Evolutionary conservation across 371 early-diverging fungal species (phyloP).

Genomic region (Lichtheimia hyalospora): DNA sequence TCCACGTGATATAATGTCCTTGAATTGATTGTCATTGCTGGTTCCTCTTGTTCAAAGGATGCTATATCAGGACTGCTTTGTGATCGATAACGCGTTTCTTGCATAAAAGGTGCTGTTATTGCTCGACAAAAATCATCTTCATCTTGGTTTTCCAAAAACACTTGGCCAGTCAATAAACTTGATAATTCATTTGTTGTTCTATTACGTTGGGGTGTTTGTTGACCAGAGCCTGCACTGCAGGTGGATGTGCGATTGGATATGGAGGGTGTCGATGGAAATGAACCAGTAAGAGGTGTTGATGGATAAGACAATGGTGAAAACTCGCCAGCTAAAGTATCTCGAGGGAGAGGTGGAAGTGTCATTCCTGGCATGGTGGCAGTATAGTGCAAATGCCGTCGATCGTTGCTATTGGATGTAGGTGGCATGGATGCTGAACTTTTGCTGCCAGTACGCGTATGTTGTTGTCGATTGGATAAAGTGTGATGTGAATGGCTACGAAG

Average conservation of each 20-base stretch:
- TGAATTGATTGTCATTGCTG: constrained; percentile 14
- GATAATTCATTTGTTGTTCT: neutral
- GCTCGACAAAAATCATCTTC: neutral
- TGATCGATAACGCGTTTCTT: constrained; percentile 46
- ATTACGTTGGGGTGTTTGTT: constrained; percentile 4
- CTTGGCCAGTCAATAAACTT: no score
- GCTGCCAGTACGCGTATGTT: neutral
- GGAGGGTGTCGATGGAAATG: constrained; percentile 47
- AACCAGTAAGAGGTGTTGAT: constrained; percentile 53
- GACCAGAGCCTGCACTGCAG: constrained; percentile 10
- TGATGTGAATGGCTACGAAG: constrained; percentile 9
- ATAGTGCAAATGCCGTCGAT: neutral
- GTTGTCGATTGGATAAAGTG: neutral
- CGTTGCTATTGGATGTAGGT: neutral
- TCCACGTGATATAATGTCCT: constrained; percentile 20
- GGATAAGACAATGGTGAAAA: constrained; percentile 55
- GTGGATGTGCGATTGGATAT: constrained; percentile 16
- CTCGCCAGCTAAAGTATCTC: constrained; percentile 20
- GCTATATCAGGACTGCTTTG: constrained; percentile 62
- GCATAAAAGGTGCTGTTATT: neutral
- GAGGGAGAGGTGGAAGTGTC: constrained; percentile 51
- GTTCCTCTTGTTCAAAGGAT: constrained; percentile 13
- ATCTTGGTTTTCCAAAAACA: constrained; percentile 12
- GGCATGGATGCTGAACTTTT: neutral
- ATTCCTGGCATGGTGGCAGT: constrained; percentile 22